Evolutionary conservation across 2,329 filamentous ascomycete species (phyloP).

Genomic region (Pseudocercospora eumusae): DNA sequence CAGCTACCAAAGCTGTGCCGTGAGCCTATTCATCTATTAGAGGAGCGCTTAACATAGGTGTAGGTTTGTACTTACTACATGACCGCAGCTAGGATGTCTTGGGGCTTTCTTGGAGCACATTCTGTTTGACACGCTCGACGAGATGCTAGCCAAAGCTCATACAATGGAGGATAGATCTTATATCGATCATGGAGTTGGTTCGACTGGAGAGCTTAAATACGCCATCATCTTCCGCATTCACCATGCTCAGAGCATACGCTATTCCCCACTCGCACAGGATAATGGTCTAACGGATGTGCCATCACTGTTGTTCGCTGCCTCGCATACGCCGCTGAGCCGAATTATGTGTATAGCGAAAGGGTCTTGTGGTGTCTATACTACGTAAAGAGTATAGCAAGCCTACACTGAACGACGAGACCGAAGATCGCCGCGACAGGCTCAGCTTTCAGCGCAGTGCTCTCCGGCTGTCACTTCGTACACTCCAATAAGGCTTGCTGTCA

Average conservation of each 20-base stretch:
- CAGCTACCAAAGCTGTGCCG: conserved; percentile 28
- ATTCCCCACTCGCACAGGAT: no score
- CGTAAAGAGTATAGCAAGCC: no score
- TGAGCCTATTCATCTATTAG: conserved; percentile 24
- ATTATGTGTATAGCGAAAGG: neutral
- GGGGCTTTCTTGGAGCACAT: neutral
- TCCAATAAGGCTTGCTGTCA: neutral
- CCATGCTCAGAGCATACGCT: neutral
- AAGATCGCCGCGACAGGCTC: neutral
- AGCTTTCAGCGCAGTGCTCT: neutral
- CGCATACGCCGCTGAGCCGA: neutral
- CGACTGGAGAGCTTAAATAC: no score
- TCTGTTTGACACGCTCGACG: no score
- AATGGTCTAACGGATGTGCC: neutral
- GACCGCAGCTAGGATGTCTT: neutral
- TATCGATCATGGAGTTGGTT: no score
- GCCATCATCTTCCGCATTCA: neutral
- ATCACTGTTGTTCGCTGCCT: neutral
- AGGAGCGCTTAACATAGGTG: neutral
- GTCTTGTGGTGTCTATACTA: neutral
- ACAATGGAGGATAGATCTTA: no score
- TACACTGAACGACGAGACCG: neutral
- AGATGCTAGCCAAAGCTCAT: no score
- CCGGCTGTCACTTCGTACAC: neutral
- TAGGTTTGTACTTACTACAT: neutral